These are phyloP conservation scores for Penicillium sp. DNA, from an alignment of 2,329 filamentous ascomycete genomes.

Conservation along the genomic window DNA sequence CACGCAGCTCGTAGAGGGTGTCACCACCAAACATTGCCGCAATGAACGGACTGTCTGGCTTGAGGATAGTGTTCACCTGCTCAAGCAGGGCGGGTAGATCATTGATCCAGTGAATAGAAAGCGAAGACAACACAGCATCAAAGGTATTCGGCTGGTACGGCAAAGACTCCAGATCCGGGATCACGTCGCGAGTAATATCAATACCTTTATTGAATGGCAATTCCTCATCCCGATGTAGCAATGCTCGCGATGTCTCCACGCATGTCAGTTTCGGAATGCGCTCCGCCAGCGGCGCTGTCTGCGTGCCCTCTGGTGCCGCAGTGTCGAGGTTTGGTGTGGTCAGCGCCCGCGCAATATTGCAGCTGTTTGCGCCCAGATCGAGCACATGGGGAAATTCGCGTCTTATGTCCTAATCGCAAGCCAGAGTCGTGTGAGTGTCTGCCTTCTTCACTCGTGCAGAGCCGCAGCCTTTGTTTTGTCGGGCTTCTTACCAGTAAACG, in stretches of 20 bases:
- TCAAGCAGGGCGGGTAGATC: conserved; percentile 79
- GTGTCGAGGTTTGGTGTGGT: conserved; percentile 63
- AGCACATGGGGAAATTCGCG: conserved; percentile 77
- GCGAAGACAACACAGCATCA: conserved; percentile 81
- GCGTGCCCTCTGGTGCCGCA: conserved; percentile 32
- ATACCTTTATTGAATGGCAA: conserved; percentile 65
- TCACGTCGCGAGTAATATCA: conserved; percentile 65
- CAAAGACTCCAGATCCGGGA: conserved; percentile 62
- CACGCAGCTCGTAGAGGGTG: conserved; percentile 86
- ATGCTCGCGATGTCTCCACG: conserved; percentile 69
- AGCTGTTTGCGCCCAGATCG: conserved; percentile 91
- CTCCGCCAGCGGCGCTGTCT: conserved; percentile 55
- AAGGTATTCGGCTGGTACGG: conserved; percentile 73
- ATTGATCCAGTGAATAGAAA: conserved; percentile 96
- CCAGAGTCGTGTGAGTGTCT: conserved; percentile 3
- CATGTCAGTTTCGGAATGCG: conserved; percentile 71
- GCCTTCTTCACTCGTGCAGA: not conserved
- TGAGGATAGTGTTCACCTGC: conserved; percentile 80
- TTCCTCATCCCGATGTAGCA: conserved; percentile 72
- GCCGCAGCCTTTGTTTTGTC: not conserved
- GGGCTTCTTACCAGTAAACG: conserved; percentile 63
- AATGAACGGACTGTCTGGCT: conserved; percentile 86
- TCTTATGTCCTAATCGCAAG: conserved; percentile 66
- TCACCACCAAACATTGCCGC: conserved; percentile 96
- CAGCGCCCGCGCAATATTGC: conserved; percentile 82